Evolutionary conservation across 1,139 yeast species (phyloP), one percentile per base, ranked within the genome.

Genomic region (Candida mesenterica): DNA sequence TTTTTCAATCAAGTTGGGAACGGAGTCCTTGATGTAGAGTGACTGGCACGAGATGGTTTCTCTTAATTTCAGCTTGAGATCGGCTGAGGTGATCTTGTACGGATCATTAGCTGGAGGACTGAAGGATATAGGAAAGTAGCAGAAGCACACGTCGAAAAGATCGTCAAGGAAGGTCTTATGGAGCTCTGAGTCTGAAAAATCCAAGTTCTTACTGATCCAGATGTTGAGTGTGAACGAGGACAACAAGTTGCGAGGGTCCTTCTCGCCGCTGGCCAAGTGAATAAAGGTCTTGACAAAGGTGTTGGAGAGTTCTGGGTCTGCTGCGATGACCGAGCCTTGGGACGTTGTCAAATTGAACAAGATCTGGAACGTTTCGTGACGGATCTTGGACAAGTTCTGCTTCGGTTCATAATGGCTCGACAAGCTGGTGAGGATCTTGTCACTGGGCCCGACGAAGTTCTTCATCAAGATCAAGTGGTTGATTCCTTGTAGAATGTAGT

Each of bases 111-210:
- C 79, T 1, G 97, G 96, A 2, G 98, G 97, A 41, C 81, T 82
- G 61, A 94, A 94, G 1, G 97, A 85, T 35, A 94, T 90, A 4
- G 99, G 99, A 62, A 90, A 94, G 62, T 94, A 94, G 58, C 98
- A 92, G 55, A 92, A 92, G 27, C 89, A 72, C 24, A 86, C 79
- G 55, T 94, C 98, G 53, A 90, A 92, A 40, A 92, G 59, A 18
- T 86, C 88, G 24, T 59, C 55, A 28, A 68, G 40, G 34, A 52
- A 56, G 32, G 49, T 55, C 37, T 57, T 55, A 37, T 67, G 68
- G n/a, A 50, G 44, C 0, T 48, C 42, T 12, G 44, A 30, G 25
- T 67, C 65, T 34, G 25, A 24, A 16, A 79, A 68, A 1, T 61
- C 55, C 31, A 84, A 69, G 7, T 48, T 46, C 6, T 61, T 46